Evolutionary conservation across 2,329 filamentous ascomycete genomes (phyloP), one percentile per base, ranked within the genome.

Genomic region (Aspergillus persii): DNA sequence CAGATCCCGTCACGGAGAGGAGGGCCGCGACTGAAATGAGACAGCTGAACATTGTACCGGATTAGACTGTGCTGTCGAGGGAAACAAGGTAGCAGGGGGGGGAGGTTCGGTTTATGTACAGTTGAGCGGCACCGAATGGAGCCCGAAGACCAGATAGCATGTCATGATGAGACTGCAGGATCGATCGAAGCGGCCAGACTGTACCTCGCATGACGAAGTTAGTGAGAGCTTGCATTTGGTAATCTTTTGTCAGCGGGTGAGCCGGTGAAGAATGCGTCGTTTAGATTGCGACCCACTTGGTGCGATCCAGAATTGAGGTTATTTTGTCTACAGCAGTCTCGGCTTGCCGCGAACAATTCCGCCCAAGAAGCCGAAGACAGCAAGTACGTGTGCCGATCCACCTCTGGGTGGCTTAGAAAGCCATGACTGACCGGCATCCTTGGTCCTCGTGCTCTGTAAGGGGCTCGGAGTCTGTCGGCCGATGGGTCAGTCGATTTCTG

Each of bases 1-100:
- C 36, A 6, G 36, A 41, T 41, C 36, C 36, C n/a, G 36, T 41
- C 15, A n/a, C 15, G 36, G 12, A 41, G 12, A 54, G 61, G 9
- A 63, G 41, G 4, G 59, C 77, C 46, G 31, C 33, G 15, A 54
- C 51, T 33, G 54, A 47, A 9, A 47, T 30, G 30, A 58, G 18
- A 7, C 39, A 27, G 47, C 36, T 23, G 11, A 58, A 41, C 57
- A 58, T 58, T 27, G 23, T 47, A 6, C 18, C 44, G 8, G 44
- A 9, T 2, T 23, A 1, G 9, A 23, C 3, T 15, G 44, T 47
- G 44, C 18, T 47, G 44, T 27, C 5, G n/a, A 27, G 18, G 44
- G 12, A 41, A 15, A 36, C 7, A 8, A 36, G 36, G n/a, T n/a
- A 12, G 1, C 4, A 12, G 4, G 4, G 2, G 36, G 36, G 36